phyloP scores from a whole-genome alignment of 805 yeast genomes.

The Myxozyma neotropica region DNA sequence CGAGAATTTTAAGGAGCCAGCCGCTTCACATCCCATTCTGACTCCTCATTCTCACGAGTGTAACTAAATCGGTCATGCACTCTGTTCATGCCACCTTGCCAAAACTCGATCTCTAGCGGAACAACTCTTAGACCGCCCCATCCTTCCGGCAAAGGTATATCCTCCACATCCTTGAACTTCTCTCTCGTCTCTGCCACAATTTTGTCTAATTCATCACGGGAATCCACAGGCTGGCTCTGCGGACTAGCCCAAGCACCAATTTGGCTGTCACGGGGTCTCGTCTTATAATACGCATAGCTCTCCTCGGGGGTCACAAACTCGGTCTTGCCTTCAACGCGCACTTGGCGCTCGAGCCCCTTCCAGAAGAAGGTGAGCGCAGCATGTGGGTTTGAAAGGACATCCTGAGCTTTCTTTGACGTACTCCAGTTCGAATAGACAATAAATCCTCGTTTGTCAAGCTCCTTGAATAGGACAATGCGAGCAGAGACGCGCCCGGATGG shows the following conservation, averaged over 20 bases:
- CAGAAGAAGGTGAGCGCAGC: conserved; percentile 90
- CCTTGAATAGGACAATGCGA: conserved; percentile 83
- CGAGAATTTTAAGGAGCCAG: conserved; percentile 23
- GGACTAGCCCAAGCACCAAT: conserved; percentile 98
- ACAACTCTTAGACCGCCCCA: conserved; percentile 95
- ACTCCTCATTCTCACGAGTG: conserved; percentile 20
- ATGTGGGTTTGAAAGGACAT: conserved; percentile 68
- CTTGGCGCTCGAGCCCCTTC: conserved; percentile 89
- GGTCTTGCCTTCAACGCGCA: conserved; percentile 84
- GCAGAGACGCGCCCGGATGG: conserved; percentile 91
- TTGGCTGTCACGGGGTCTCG: conserved; percentile 90
- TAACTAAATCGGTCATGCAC: conserved; percentile 76
- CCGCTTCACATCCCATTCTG: conserved; percentile 24
- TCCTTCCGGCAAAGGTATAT: conserved; percentile 84
- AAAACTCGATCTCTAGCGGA: conserved; percentile 90
- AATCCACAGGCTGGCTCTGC: conserved; percentile 64
- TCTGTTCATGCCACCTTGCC: conserved; percentile 94
- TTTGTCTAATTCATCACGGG: conserved; percentile 65
- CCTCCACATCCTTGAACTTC: conserved; percentile 61
- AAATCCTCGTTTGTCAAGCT: conserved; percentile 77
- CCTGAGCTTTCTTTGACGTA: conserved; percentile 76
- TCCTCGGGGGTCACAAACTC: conserved; percentile 75
- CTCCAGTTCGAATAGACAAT: conserved; percentile 91
- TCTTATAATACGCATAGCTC: conserved; percentile 72
- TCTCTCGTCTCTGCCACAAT: conserved; percentile 52